Evolutionary conservation across 345 rosid species (phyloP).

Genomic region (Aegle marmelos): DNA sequence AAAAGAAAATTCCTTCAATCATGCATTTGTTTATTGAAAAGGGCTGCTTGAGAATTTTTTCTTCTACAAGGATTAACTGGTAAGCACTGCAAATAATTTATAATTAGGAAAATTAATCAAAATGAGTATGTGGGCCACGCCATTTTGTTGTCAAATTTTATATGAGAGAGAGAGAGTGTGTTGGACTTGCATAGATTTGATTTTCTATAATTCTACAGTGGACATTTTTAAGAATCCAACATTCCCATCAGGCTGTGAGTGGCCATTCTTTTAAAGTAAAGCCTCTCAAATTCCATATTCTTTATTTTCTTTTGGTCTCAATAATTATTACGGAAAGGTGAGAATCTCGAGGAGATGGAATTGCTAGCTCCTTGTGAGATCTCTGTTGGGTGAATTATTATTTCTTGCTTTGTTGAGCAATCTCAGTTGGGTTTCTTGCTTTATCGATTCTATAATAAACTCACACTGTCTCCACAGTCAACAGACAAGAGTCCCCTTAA

Average conservation of each 20-base stretch:
- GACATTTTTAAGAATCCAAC: constrained; percentile 44
- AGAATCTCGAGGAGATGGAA: constrained; percentile 47
- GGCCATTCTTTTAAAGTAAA: constrained; percentile 18
- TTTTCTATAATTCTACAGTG: constrained; percentile 29
- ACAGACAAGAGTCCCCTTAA: constrained; percentile 34
- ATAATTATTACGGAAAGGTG: constrained; percentile 26
- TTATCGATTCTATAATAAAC: constrained; percentile 36
- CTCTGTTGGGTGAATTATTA: constrained; percentile 31
- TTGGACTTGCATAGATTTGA: constrained; percentile 29
- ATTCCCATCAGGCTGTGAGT: constrained; percentile 31
- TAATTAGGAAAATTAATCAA: constrained; percentile 8
- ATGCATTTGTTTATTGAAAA: constrained; percentile 31
- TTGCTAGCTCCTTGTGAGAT: constrained; percentile 27
- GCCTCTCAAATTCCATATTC: constrained; percentile 21
- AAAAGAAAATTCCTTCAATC: constrained; percentile 40
- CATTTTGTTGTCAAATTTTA: constrained; percentile 7
- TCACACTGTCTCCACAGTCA: constrained; percentile 45
- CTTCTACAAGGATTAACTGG: constrained; percentile 26
- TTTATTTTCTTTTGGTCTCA: not conserved
- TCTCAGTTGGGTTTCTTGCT: constrained; percentile 27
- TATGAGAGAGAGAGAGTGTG: constrained; percentile 4
- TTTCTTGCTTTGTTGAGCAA: not conserved
- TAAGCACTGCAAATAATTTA: constrained; percentile 23
- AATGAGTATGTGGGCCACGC: constrained; percentile 24
- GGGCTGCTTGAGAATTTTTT: constrained; percentile 19